Evolutionary conservation across 805 yeast genomes (phyloP), one percentile per base, ranked within the genome.

Genomic region (Schwanniomyces pseudopolymorphus): DNA sequence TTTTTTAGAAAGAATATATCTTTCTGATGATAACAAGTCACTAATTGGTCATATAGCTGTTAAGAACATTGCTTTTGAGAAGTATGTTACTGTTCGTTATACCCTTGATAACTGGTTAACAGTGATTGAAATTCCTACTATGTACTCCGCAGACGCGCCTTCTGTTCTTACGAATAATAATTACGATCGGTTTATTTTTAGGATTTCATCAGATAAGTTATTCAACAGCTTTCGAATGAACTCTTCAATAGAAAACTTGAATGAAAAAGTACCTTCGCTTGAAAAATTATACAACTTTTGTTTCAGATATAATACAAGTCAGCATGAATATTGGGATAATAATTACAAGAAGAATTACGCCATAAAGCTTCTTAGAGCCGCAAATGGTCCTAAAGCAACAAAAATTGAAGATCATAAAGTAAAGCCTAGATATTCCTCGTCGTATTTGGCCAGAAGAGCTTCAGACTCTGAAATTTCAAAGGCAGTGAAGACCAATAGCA

Each of bases 101-200:
- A 81, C 96, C 0, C 72, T 83, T 52, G 89, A 92, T 61, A 68
- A 75, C 56, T 91, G 98, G 98, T 70, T 69, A 37, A 84, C 95
- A 0, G 80, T 84, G 19, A 74, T 81, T 36, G 92, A 87, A 59
- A 78, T 85, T 26, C 82, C 81, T 36, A 86, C 91, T 3, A 53
- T 60, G 3, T 89, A 79, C 66, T 72, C 77, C 2, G 75, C 79
- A 3, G 89, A 85, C 48, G 58, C 75, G 1, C 82, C 85, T 5
- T 60, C 74, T 33, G 61, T 75, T 5, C 64, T 83, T 51, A 73
- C 72, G 48, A 60, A 67, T 14, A 69, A 83, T 41, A 64, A 72
- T 44, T 85, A 81, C 62, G 96, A 89, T 63, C 70, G 95, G 40
- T 89, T 89, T 59, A 70, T 78, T 11, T 87, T 89, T 65, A 78